Evolutionary conservation across 2,329 filamentous ascomycete genomes (phyloP).

Genomic region (Cladosporium sp.): DNA sequence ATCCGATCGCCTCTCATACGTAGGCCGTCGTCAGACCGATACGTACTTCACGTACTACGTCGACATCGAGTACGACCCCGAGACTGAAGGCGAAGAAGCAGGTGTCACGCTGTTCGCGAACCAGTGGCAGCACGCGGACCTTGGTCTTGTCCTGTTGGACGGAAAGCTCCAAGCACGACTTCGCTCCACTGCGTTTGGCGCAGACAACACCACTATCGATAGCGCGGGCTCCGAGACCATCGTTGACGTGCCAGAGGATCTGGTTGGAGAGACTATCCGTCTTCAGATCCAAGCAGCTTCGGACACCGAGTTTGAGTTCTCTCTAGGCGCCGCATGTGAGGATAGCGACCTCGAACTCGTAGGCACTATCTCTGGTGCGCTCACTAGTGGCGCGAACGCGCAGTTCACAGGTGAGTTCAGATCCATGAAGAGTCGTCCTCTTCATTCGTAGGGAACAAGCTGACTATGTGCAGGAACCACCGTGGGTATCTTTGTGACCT

Average conservation of each 20-base stretch:
- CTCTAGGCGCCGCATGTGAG: not conserved
- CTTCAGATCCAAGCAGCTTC: constrained; percentile 8
- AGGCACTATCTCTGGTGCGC: constrained; percentile 2
- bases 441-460: not conserved
- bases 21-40: constrained; percentile 57
- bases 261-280: constrained; percentile 4
- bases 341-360: not conserved
- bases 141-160: constrained; percentile 37
- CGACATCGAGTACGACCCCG: constrained; percentile 47
- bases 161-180: constrained; percentile 29
- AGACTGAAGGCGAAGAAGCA: constrained; percentile 48
- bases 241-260: not conserved
- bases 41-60: constrained; percentile 55
- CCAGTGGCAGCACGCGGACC: constrained; percentile 54
- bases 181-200: not conserved
- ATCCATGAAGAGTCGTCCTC: not conserved
- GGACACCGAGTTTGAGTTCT: constrained; percentile 13
- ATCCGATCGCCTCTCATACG: constrained; percentile 49
- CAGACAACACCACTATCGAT: constrained; percentile 1
- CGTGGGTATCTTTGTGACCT: constrained; percentile 12
- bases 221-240: constrained; percentile 5
- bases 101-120: constrained; percentile 57
- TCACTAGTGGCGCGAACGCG: constrained; percentile 10
- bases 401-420: constrained; percentile 14
- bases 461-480: constrained; percentile 8